These are phyloP conservation scores for Carex parvula DNA, from an alignment of 176 grass and related monocot genomes.

Conservation along the genomic window DNA sequence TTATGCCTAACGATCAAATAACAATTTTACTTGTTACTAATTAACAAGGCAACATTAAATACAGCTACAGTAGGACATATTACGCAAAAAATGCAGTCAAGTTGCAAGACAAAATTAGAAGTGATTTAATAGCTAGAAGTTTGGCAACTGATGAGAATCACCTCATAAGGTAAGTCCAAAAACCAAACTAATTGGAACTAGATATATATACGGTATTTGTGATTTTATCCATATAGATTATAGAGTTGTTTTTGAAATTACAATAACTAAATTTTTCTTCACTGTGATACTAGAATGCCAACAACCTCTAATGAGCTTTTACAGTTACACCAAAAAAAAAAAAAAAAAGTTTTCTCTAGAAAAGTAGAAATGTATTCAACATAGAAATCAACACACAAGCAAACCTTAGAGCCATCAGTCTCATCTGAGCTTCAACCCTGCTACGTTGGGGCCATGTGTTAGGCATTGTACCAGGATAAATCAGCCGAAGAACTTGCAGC, in stretches of 20 bases:
- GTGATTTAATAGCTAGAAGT: background rate
- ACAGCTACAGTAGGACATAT: background rate
- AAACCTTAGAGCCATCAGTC: slow-evolving; percentile 41
- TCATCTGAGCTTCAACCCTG: slow-evolving; percentile 33
- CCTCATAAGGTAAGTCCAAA: background rate
- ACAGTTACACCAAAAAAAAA: background rate
- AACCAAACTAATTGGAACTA: background rate
- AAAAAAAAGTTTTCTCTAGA: background rate
- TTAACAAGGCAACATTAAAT: background rate
- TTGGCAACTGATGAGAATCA: background rate
- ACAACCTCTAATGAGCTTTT: background rate
- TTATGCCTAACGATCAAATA: background rate
- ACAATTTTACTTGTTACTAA: background rate
- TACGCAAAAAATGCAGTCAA: background rate
- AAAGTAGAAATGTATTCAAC: background rate
- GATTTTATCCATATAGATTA: background rate
- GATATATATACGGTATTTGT: background rate
- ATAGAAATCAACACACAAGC: background rate
- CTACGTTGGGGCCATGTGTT: slow-evolving; percentile 11
- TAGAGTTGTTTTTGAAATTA: background rate
- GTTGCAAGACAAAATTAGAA: background rate
- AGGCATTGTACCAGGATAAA: slow-evolving; percentile 22
- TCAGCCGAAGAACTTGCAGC: slow-evolving; percentile 23
- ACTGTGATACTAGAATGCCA: too few relatives aligned
- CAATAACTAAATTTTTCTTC: background rate